phyloP scores from a whole-genome alignment of 225 moss, liverwort and hornwort species.

The Pleurozium schreberi region DNA sequence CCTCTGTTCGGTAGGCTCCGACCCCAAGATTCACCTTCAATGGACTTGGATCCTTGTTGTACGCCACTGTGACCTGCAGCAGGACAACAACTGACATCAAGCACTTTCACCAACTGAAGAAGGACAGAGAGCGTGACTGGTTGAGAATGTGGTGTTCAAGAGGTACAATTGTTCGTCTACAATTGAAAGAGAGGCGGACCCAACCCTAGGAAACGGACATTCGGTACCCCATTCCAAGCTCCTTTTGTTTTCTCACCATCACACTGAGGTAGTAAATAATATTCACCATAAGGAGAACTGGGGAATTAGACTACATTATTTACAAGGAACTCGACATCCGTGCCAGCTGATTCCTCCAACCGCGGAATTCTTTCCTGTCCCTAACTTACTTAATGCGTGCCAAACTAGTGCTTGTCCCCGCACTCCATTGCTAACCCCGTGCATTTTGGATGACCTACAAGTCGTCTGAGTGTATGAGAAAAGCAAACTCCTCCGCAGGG shows the following conservation, averaged over 20 bases:
- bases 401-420: neutral
- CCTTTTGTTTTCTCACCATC: neutral
- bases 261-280: neutral
- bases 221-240: neutral
- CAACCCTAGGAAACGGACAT: neutral
- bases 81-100: neutral
- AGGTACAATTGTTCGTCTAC: neutral
- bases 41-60: conserved; percentile 79
- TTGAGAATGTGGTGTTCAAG: neutral
- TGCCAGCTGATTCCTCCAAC: neutral
- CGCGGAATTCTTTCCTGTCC: neutral
- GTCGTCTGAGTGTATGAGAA: too few relatives aligned
- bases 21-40: conserved; percentile 85
- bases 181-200: neutral
- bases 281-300: neutral
- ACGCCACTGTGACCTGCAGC: conserved; percentile 70
- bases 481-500: neutral
- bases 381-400: neutral
- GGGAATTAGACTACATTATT: neutral
- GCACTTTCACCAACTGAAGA: neutral
- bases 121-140: neutral
- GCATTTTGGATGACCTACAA: neutral
- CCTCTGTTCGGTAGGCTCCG: conserved; percentile 92
- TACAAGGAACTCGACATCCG: neutral
- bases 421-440: neutral